Evolutionary conservation across 2,329 filamentous ascomycete species (phyloP).

Genomic region (Coniochaeta sp.): DNA sequence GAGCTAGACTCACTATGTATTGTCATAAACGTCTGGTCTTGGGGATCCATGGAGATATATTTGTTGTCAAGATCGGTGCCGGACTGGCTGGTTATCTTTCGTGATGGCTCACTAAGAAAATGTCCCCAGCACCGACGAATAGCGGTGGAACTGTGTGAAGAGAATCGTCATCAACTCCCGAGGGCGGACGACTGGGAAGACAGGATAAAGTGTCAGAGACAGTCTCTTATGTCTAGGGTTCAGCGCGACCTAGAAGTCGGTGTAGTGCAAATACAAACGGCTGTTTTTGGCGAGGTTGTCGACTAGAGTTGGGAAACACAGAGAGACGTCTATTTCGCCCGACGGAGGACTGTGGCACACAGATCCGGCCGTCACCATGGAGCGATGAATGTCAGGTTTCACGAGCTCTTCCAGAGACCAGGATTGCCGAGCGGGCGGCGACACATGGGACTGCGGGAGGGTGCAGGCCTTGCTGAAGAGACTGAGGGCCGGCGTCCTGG

Average conservation of each 20-base stretch:
- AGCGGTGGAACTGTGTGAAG: neutral
- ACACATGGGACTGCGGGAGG: constrained; percentile 1
- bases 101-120: neutral
- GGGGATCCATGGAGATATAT: constrained; percentile 54
- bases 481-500: neutral
- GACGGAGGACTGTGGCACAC: constrained; percentile 22
- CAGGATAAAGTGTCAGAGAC: neutral
- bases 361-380: constrained; percentile 29
- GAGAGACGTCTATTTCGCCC: neutral
- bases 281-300: neutral
- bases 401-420: constrained; percentile 21
- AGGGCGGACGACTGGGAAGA: neutral
- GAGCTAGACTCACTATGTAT: constrained; percentile 64
- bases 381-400: constrained; percentile 19
- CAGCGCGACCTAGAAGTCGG: neutral
- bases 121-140: neutral
- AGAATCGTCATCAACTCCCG: neutral
- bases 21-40: constrained; percentile 86
- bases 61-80: constrained; percentile 12
- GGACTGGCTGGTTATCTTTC: constrained; percentile 9
- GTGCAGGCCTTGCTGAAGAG: neutral
- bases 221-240: neutral
- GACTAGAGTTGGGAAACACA: neutral
- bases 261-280: neutral
- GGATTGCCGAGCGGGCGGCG: constrained; percentile 12